Conservation (phyloP, 768 basidiomycete genomes). For the Rhizopogon rudus region DNA sequence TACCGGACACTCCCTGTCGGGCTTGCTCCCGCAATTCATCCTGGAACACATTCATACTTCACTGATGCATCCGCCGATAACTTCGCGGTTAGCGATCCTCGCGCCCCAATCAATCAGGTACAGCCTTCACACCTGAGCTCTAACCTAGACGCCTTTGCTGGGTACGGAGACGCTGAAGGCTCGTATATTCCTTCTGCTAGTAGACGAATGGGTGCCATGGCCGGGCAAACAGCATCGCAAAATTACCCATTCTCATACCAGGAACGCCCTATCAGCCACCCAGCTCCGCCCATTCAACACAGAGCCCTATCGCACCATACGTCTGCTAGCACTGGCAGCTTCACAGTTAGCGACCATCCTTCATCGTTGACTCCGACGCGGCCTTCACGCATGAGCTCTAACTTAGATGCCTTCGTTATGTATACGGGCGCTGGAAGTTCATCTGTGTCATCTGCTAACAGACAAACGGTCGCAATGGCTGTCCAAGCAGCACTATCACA, state of each 20-base stretch:
- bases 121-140: conserved; percentile 15
- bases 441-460: conserved; percentile 32
- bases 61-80: not conserved
- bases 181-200: conserved; percentile 30
- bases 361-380: not conserved
- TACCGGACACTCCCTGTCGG: conserved; percentile 16
- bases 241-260: conserved; percentile 28
- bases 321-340: not conserved
- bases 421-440: conserved; percentile 13
- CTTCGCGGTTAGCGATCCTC: not conserved
- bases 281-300: conserved; percentile 7
- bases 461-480: conserved; percentile 51
- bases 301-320: conserved; percentile 1
- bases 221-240: conserved; percentile 12
- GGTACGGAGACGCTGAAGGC: conserved; percentile 12
- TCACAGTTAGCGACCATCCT: not conserved
- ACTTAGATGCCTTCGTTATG: conserved; percentile 11
- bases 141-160: conserved; percentile 12
- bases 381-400: conserved; percentile 13
- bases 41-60: not conserved
- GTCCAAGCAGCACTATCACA: conserved; percentile 25
- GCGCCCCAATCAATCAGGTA: not conserved
- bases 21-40: conserved; percentile 7
- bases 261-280: conserved; percentile 11
- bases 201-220: conserved; percentile 15